Evolutionary conservation across 495 filamentous ascomycete species (phyloP).

Genomic region (Xylaria scruposa): DNA sequence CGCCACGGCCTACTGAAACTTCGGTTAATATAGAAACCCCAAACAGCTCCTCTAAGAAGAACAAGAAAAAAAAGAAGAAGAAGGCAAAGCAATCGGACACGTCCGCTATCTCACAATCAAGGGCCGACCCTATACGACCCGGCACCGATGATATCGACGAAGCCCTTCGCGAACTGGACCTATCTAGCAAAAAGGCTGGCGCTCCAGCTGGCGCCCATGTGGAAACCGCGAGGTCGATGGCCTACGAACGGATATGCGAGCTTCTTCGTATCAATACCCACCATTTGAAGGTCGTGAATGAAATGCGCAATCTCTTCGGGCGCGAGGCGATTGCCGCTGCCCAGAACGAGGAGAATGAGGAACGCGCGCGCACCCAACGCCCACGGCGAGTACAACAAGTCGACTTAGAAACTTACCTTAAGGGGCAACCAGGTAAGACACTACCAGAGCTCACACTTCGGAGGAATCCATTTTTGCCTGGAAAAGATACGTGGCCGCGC

Average conservation of each 20-base stretch:
- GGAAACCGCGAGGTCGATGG: slow-evolving; percentile 27
- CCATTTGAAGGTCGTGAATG: slow-evolving; percentile 84
- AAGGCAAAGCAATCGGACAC: slow-evolving; percentile 48
- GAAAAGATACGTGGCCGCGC: slow-evolving; percentile 90
- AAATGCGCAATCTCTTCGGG: slow-evolving; percentile 94
- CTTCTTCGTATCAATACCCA: slow-evolving; percentile 77
- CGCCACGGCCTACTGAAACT: slow-evolving; percentile 43
- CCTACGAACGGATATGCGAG: slow-evolving; percentile 52
- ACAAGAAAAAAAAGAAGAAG: slow-evolving; percentile 69
- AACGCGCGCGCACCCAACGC: slow-evolving; percentile 49
- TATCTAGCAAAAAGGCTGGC: slow-evolving; percentile 36
- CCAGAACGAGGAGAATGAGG: slow-evolving; percentile 59
- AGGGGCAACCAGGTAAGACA: slow-evolving; percentile 64
- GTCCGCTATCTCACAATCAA: background rate
- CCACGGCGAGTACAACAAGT: slow-evolving; percentile 61
- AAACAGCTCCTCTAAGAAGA: slow-evolving; percentile 60
- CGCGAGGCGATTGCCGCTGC: slow-evolving; percentile 74
- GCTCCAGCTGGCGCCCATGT: slow-evolving; percentile 23
- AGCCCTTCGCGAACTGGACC: slow-evolving; percentile 70
- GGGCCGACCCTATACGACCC: slow-evolving; percentile 37
- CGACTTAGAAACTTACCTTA: slow-evolving; percentile 74
- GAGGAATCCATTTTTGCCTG: slow-evolving; percentile 84
- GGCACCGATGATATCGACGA: slow-evolving; percentile 81
- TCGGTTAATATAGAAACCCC: slow-evolving; percentile 43
- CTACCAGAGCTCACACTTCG: slow-evolving; percentile 72